phyloP scores from a whole-genome alignment of 2,329 filamentous ascomycete genomes.

The Tolypocladium paradoxum region DNA sequence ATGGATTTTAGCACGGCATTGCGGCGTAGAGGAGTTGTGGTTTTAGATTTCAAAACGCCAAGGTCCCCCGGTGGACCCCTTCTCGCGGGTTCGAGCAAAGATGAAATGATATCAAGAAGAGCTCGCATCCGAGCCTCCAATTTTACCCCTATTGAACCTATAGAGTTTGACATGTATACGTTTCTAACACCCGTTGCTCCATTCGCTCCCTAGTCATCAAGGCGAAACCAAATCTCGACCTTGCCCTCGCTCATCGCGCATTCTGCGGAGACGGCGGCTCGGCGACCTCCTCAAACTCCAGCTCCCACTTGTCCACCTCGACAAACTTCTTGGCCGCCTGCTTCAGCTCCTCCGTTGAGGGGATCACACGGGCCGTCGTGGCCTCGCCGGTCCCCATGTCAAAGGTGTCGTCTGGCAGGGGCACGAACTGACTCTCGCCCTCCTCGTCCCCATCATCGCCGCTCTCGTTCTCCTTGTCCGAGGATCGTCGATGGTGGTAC shows the following conservation, averaged over 20 bases:
- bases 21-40: constrained; percentile 2
- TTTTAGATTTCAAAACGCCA: neutral
- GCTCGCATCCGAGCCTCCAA: neutral
- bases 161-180: neutral
- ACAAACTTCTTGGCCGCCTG: constrained; percentile 51
- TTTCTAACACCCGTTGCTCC: neutral
- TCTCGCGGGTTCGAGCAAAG: neutral
- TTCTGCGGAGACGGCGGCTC: constrained; percentile 43
- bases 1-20: neutral
- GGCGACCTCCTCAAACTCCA: constrained; percentile 55
- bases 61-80: neutral
- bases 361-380: constrained; percentile 23
- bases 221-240: neutral
- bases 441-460: constrained; percentile 23
- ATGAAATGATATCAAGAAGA: neutral
- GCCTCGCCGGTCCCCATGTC: constrained; percentile 17
- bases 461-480: constrained; percentile 48
- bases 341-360: constrained; percentile 43
- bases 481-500: constrained; percentile 35
- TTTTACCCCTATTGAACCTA: too few relatives aligned
- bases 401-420: constrained; percentile 35
- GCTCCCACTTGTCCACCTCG: constrained; percentile 58
- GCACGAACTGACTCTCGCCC: constrained; percentile 29
- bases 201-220: neutral
- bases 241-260: constrained; percentile 27